A percentile compares a stretch with the other conserved stretches of the same genome.
Conservation (phyloP, 1,139 yeast genomes). For the Sugiyamaella castrensis region DNA sequence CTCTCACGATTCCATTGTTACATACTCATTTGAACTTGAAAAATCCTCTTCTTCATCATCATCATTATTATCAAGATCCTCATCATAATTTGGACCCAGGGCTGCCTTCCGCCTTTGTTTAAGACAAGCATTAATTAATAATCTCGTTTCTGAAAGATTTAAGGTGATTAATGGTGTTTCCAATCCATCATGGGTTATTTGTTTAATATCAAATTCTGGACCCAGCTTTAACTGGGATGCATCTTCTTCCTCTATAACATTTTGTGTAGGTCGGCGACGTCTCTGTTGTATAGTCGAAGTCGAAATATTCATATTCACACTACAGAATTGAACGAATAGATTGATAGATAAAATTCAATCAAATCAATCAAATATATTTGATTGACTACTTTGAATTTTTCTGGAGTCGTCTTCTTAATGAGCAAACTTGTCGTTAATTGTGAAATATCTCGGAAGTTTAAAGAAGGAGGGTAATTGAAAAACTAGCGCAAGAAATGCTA, state of each 20-base stretch:
- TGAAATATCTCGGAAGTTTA: neutral
- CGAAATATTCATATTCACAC: constrained; percentile 69
- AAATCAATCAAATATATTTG: no score
- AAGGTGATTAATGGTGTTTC: constrained; percentile 76
- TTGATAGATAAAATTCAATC: neutral
- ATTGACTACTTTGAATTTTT: no score
- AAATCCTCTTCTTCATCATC: constrained; percentile 43
- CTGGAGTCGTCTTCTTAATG: neutral
- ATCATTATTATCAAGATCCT: constrained; percentile 35
- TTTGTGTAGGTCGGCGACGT: constrained; percentile 69
- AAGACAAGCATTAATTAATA: constrained; percentile 85
- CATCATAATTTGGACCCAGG: constrained; percentile 41
- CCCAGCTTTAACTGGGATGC: constrained; percentile 85
- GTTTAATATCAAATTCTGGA: constrained; percentile 83
- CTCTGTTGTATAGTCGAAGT: constrained; percentile 85
- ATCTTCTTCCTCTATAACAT: constrained; percentile 67
- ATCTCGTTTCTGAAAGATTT: constrained; percentile 83
- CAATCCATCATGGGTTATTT: constrained; percentile 76
- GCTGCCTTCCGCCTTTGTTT: constrained; percentile 67
- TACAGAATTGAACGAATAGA: neutral
- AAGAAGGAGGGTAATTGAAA: constrained; percentile 3
- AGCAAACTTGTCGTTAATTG: constrained; percentile 6
- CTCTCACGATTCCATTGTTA: constrained; percentile 29
- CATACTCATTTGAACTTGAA: constrained; percentile 41
- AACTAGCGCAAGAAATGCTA: no score